Conservation (phyloP, 2,329 filamentous ascomycete species). For the Graphilbum ipis-grandicollis region DNA sequence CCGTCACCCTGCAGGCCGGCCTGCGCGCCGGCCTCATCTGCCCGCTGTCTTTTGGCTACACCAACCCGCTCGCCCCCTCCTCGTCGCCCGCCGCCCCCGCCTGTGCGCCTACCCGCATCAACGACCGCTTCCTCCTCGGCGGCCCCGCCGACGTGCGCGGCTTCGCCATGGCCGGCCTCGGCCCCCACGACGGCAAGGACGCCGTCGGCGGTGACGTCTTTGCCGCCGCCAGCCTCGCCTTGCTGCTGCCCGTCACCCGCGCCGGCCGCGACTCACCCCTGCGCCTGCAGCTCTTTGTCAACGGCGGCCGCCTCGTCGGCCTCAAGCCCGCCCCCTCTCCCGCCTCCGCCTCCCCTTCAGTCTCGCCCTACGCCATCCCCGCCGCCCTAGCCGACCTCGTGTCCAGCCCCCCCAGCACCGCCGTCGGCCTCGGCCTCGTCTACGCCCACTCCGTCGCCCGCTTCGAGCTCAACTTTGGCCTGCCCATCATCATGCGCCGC, state of each 20-base stretch:
- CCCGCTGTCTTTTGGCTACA: conserved; percentile 52
- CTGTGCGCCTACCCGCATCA: conserved; percentile 61
- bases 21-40: conserved; percentile 70
- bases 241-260: conserved; percentile 71
- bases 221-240: conserved; percentile 71
- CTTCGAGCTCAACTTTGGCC: conserved; percentile 89
- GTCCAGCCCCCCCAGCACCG: conserved; percentile 64
- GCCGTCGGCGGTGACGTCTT: conserved; percentile 84
- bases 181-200: conserved; percentile 72
- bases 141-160: conserved; percentile 90
- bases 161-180: conserved; percentile 77
- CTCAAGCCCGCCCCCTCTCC: conserved; percentile 35
- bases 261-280: conserved; percentile 70
- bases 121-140: conserved; percentile 88
- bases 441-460: conserved; percentile 88
- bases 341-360: conserved; percentile 24
- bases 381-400: conserved; percentile 52
- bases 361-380: conserved; percentile 20
- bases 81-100: conserved; percentile 23
- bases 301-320: conserved; percentile 70
- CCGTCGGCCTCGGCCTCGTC: conserved; percentile 77
- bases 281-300: conserved; percentile 78
- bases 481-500: conserved; percentile 65
- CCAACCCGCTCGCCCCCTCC: too few relatives aligned
- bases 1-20: conserved; percentile 68